Conservation (phyloP, 2,329 filamentous ascomycete genomes). For the Karstenula rhodostoma region DNA sequence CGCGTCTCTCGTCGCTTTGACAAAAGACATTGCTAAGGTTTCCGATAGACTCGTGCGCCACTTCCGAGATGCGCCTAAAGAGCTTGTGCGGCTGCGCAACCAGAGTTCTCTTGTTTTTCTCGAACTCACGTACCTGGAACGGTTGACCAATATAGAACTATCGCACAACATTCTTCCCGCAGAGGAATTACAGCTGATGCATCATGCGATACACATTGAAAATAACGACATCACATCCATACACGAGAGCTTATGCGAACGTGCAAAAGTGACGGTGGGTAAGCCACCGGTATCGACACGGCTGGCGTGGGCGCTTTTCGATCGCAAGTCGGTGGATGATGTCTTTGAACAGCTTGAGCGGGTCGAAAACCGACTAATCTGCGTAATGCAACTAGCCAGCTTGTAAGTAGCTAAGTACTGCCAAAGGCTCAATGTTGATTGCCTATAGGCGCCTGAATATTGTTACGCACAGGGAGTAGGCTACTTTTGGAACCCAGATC, state of each 20-base stretch:
- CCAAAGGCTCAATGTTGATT: not conserved
- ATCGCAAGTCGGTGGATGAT: conserved; percentile 1
- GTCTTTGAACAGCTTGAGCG: conserved; percentile 3
- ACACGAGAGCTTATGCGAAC: not conserved
- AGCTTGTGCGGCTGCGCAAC: conserved; percentile 5
- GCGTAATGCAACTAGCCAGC: conserved; percentile 8
- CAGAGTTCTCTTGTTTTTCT: conserved; percentile 9
- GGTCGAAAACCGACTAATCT: not conserved
- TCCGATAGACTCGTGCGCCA: not conserved
- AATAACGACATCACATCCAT: not conserved
- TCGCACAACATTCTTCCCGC: not conserved
- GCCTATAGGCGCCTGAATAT: not conserved
- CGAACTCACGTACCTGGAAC: conserved; percentile 2
- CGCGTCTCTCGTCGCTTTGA: conserved; percentile 14
- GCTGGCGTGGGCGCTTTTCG: conserved; percentile 12
- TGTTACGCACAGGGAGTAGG: not conserved
- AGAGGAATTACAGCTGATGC: not conserved
- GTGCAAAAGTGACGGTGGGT: not conserved
- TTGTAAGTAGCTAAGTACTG: not conserved
- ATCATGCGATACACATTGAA: not conserved
- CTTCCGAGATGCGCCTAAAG: conserved; percentile 8
- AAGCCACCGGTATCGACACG: not conserved
- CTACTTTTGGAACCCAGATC: not conserved
- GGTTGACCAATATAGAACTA: not conserved
- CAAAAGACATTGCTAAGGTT: conserved; percentile 12